Evolutionary conservation across 1,284 basidiomycete genomes (phyloP), one percentile per base, ranked within the genome.

Genomic region (Kalmanozyma brasiliensis): DNA sequence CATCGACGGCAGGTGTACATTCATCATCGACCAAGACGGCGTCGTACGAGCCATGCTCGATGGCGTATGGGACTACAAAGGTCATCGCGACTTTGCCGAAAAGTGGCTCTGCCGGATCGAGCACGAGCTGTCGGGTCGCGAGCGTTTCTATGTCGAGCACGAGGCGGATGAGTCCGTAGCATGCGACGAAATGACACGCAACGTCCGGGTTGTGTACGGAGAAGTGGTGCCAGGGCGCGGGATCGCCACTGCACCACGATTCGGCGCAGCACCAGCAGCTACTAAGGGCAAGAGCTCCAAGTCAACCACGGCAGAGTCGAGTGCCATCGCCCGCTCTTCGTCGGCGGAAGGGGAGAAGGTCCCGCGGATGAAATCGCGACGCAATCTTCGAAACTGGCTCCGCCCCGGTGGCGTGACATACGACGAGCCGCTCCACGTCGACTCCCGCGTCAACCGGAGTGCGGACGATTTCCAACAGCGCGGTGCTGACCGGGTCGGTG

Each of bases 11-110:
- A 35, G 76, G 10, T 73, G 64, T 45, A 78, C 76, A 3, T 78
- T 78, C 43, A 36, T 77, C 34, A 77, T 78, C 17, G 76, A 78
- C 43, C 73, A 68, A n/a, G 41, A 52, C 1, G 76, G 76, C n/a
- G 33, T 73, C n/a, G 70, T 78, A 0, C 47, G 76, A 30, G 76
- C 47, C 4, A 74, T 77, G 68, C 33, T 66, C 1, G 69, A 73
- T 43, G 76, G 76, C 24, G 66, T 77, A 0, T 75, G 73, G 56
- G 72, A 77, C 30, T 72, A 65, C 17, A 47, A 55, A 17, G 76
- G 76, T 0, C 76, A 78, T 34, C n/a, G 56, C 3, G 26, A 49
- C 32, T 78, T 77, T 61, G 76, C 76, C 0, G 75, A 78, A 26
- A 70, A 55, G 19, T 78, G 76, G 76, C 52, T 78, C 6, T 65